Conservation (phyloP, 2,329 filamentous ascomycete species). For the Paecilomyces sp. region DNA sequence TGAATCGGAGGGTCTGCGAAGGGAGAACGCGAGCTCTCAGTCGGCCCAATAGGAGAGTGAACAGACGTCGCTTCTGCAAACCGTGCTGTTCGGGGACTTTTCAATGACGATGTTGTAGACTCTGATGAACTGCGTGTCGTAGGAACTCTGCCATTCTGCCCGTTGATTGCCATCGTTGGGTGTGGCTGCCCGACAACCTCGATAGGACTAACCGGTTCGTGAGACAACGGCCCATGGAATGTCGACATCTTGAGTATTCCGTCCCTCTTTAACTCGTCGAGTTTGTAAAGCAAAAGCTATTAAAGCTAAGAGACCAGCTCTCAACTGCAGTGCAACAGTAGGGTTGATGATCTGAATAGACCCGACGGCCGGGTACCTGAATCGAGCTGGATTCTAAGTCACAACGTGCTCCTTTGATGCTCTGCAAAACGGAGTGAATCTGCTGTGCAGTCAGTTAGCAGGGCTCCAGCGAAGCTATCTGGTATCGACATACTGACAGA, state of each 20-base stretch:
- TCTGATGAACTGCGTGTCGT: constrained; percentile 21
- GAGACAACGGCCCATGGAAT: constrained; percentile 20
- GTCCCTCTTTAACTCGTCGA: not conserved
- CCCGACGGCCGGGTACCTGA: not conserved
- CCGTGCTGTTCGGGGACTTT: constrained; percentile 51
- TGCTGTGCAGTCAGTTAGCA: not conserved
- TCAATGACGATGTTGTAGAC: constrained; percentile 28
- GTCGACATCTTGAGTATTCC: constrained; percentile 14
- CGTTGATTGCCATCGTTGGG: constrained; percentile 15
- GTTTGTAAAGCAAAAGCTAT: not conserved
- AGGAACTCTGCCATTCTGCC: constrained; percentile 11
- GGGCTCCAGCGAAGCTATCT: not conserved
- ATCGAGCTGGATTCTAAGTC: not conserved
- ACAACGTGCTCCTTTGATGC: not conserved
- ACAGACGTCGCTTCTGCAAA: constrained; percentile 61
- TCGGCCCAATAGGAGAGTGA: constrained; percentile 52
- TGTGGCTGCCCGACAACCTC: constrained; percentile 28
- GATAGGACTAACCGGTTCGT: constrained; percentile 30
- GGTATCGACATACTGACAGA: not conserved
- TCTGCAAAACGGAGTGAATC: not conserved
- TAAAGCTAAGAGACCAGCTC: not conserved
- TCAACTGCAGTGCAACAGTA: not conserved
- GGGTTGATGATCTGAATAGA: not conserved
- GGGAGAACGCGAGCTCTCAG: constrained; percentile 37
- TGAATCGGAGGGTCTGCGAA: constrained; percentile 46